These are phyloP conservation scores for Epichloe baconii DNA, from an alignment of 2,329 filamentous ascomycete species.

Conservation along the genomic window DNA sequence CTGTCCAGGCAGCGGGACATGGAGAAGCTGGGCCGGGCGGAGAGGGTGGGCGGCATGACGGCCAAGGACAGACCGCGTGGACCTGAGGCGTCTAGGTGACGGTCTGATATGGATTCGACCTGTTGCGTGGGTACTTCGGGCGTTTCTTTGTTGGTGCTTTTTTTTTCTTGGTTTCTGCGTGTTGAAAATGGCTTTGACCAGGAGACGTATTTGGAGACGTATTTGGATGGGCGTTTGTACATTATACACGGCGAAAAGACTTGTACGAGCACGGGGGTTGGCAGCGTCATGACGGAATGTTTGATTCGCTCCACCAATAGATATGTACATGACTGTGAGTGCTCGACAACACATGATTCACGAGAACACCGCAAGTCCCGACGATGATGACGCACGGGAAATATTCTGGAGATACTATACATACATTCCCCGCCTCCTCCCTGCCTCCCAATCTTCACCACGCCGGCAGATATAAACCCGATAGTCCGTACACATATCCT, in stretches of 20 bases:
- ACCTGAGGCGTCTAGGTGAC: slow-evolving; percentile 2
- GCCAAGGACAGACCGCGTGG: slow-evolving; percentile 19
- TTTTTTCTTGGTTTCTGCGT: neutral
- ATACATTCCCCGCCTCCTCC: neutral
- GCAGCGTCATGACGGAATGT: neutral
- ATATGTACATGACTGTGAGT: neutral
- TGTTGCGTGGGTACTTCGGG: neutral
- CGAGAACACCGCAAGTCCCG: no score
- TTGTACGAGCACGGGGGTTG: neutral
- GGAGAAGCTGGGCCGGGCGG: slow-evolving; percentile 34
- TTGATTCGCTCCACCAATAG: neutral
- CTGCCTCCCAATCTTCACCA: no score
- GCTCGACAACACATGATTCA: no score
- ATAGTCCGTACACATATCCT: no score
- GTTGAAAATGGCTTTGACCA: neutral
- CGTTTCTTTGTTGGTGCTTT: neutral
- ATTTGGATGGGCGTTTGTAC: neutral
- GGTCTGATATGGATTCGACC: neutral
- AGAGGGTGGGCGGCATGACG: slow-evolving; percentile 43
- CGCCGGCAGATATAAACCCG: no score
- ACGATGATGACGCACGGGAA: neutral
- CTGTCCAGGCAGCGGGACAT: slow-evolving; percentile 36
- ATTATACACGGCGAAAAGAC: neutral
- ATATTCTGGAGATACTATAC: neutral
- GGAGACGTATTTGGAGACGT: neutral